phyloP scores from a whole-genome alignment of 2,329 filamentous ascomycete species.

The Ophiostoma triangulosporum region DNA sequence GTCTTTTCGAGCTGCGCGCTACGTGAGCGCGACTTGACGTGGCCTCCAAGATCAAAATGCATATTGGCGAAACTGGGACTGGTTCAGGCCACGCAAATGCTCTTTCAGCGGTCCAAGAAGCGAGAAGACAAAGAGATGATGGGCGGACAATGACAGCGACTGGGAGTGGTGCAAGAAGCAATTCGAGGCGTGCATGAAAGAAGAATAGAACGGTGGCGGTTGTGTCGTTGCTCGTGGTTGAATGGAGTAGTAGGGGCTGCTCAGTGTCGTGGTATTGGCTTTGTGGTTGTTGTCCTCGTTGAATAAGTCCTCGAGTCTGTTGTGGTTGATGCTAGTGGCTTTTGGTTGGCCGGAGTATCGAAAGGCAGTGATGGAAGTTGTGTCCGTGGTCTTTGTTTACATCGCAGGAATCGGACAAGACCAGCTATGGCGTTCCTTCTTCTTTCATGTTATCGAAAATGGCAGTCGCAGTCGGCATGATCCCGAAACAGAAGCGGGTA shows the following conservation, averaged over 20 bases:
- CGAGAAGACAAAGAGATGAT: background rate
- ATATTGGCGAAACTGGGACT: slow-evolving; percentile 14
- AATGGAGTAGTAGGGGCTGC: background rate
- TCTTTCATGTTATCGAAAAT: too few species aligned
- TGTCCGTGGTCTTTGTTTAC: background rate
- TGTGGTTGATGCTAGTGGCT: background rate
- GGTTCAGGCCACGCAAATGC: background rate
- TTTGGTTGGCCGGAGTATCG: background rate
- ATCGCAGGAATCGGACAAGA: background rate
- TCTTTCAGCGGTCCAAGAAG: background rate
- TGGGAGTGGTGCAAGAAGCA: background rate
- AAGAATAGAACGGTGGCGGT: background rate
- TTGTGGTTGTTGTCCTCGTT: background rate
- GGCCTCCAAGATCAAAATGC: slow-evolving; percentile 29
- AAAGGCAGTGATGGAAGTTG: background rate
- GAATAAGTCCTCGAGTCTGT: background rate
- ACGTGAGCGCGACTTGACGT: slow-evolving; percentile 31
- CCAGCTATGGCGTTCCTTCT: background rate
- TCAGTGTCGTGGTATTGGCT: background rate
- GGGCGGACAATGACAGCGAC: background rate
- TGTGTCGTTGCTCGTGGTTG: background rate
- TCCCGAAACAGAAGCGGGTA: background rate
- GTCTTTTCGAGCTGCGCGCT: slow-evolving; percentile 35
- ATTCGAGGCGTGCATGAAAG: background rate
- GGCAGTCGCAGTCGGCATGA: background rate